Conservation (phyloP, 441 rosid species). For the Erysimum cheiri region DNA sequence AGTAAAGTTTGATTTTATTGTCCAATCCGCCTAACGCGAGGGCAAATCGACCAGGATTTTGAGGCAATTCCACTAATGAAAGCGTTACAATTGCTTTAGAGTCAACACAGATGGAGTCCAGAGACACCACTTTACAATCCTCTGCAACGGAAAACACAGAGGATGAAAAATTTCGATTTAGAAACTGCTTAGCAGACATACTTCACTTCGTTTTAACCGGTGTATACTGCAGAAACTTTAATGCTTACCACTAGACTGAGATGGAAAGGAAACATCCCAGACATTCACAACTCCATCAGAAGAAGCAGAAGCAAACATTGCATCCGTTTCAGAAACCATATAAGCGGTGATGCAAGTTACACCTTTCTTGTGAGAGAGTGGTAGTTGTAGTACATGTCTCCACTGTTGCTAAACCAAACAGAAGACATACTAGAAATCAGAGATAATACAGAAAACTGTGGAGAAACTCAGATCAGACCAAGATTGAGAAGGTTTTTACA, state of each 20-base stretch:
- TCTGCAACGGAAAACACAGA: slow-evolving; percentile 50
- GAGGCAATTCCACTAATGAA: slow-evolving; percentile 80
- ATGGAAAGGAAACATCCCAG: slow-evolving; percentile 71
- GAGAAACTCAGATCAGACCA: not conserved
- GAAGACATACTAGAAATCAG: slow-evolving; percentile 1
- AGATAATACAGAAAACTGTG: not conserved
- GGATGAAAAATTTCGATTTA: not conserved
- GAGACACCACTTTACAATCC: slow-evolving; percentile 63
- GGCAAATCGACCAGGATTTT: slow-evolving; percentile 55
- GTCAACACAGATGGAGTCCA: slow-evolving; percentile 70
- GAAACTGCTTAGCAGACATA: slow-evolving; percentile 9
- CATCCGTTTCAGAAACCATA: slow-evolving; percentile 67
- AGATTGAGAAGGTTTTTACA: slow-evolving; percentile 46
- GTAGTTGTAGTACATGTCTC: slow-evolving; percentile 73
- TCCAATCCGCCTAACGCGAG: slow-evolving; percentile 97
- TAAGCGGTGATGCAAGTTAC: slow-evolving; percentile 80
- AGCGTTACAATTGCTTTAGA: slow-evolving; percentile 87
- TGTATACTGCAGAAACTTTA: not conserved
- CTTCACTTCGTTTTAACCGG: not conserved
- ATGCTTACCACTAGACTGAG: slow-evolving; percentile 57
- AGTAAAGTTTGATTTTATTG: slow-evolving; percentile 78
- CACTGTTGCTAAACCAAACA: slow-evolving; percentile 56
- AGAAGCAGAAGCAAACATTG: slow-evolving; percentile 79
- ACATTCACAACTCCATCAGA: slow-evolving; percentile 76
- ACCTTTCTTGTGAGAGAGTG: slow-evolving; percentile 86